A percentile compares a stretch with the other conserved stretches of the same genome.
These are phyloP conservation scores for Coprinopsis strossmayeri DNA, from an alignment of 768 basidiomycete species.

Conservation along the genomic window DNA sequence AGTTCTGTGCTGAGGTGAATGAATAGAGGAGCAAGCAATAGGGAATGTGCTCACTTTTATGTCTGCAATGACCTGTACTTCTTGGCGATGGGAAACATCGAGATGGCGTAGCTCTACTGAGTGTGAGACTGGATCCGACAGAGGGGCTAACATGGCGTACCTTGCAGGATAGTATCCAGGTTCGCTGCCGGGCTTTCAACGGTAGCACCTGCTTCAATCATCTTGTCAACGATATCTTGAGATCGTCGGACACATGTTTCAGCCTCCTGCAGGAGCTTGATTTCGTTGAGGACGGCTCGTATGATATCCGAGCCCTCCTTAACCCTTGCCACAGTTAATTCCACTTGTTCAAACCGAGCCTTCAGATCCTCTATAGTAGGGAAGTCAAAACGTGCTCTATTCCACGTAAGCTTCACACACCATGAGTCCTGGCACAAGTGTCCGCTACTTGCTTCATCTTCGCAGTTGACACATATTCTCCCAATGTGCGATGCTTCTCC, in stretches of 20 bases:
- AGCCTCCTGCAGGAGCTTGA: conserved; percentile 54
- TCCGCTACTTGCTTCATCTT: conserved; percentile 81
- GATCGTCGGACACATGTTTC: conserved; percentile 49
- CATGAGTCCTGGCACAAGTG: conserved; percentile 61
- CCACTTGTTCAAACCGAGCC: conserved; percentile 45
- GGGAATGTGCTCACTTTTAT: conserved; percentile 38
- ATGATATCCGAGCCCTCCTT: conserved; percentile 55
- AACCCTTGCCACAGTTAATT: conserved; percentile 45
- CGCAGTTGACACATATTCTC: conserved; percentile 71
- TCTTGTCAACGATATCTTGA: conserved; percentile 52
- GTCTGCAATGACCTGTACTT: conserved; percentile 50
- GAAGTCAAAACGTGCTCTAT: neutral
- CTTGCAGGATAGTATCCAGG: conserved; percentile 3
- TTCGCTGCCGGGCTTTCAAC: conserved; percentile 36
- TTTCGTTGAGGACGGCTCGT: conserved; percentile 39
- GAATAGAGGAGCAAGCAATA: conserved; percentile 6
- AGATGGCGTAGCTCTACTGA: conserved; percentile 63
- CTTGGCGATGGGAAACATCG: conserved; percentile 55
- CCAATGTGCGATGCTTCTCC: conserved; percentile 60
- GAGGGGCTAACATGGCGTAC: neutral
- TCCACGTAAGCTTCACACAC: conserved; percentile 31
- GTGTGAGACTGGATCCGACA: too few relatives aligned
- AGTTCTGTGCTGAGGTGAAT: conserved; percentile 46
- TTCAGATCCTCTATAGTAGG: conserved; percentile 47
- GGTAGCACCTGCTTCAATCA: conserved; percentile 39